Conservation (phyloP, 148 eudicot species). For the Hydrangea macrophylla region DNA sequence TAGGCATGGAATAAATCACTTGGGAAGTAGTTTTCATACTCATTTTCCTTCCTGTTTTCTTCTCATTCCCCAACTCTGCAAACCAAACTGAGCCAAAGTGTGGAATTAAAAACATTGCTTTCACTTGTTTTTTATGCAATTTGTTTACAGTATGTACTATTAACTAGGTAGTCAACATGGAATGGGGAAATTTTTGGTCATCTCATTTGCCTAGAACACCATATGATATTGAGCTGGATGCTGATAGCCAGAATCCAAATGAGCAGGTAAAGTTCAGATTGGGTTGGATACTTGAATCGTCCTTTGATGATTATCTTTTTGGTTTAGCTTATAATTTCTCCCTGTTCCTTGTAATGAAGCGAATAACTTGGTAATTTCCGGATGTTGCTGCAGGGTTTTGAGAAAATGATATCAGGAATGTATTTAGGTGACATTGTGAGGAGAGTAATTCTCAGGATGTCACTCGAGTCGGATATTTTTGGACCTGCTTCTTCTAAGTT, state of each 20-base stretch:
- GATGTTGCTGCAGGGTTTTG: slow-evolving; percentile 68
- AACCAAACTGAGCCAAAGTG: too few species aligned
- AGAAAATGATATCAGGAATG: slow-evolving; percentile 98
- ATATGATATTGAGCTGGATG: slow-evolving; percentile 77
- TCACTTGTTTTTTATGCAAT: too few species aligned
- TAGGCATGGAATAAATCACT: too few species aligned
- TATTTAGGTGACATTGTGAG: slow-evolving; percentile 89
- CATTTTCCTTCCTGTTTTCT: too few species aligned
- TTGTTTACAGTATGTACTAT: slow-evolving; percentile 1
- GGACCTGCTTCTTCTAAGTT: slow-evolving; percentile 56
- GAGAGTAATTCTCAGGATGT: slow-evolving; percentile 75
- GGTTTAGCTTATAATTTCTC: not conserved
- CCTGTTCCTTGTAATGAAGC: not conserved
- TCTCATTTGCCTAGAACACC: slow-evolving; percentile 88
- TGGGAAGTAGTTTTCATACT: too few species aligned
- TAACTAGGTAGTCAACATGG: slow-evolving; percentile 81
- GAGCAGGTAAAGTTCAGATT: slow-evolving; percentile 58
- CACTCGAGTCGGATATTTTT: slow-evolving; percentile 67
- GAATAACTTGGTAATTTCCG: not conserved
- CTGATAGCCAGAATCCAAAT: slow-evolving; percentile 78
- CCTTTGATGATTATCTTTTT: not conserved
- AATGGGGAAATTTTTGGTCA: slow-evolving; percentile 98
- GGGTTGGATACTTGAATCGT: slow-evolving; percentile 1
- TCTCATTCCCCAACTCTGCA: too few species aligned
- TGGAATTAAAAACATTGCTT: not conserved